Evolutionary conservation across 2,329 filamentous ascomycete species (phyloP).

Genomic region (Cryphonectria parasitica): DNA sequence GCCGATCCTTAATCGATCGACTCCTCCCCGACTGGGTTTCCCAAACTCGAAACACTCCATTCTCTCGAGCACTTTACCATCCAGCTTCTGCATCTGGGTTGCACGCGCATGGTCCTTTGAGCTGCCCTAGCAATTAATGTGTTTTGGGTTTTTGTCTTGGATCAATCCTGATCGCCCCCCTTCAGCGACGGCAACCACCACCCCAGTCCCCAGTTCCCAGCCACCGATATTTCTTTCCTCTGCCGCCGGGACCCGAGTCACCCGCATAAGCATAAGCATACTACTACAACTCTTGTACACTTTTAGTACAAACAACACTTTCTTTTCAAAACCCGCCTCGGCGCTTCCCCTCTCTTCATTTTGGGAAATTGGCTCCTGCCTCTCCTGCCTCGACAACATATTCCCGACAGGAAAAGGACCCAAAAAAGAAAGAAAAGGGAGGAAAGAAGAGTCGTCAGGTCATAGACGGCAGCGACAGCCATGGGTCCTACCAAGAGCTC

Average conservation of each 20-base stretch:
- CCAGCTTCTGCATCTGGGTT: background rate
- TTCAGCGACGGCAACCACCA: background rate
- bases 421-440: background rate
- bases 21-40: background rate
- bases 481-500: conserved; percentile 49
- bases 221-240: conserved; percentile 12
- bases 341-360: conserved; percentile 1
- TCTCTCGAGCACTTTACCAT: background rate
- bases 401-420: background rate
- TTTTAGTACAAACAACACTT: background rate
- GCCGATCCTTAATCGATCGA: background rate
- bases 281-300: background rate
- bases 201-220: conserved; percentile 4
- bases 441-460: conserved; percentile 29
- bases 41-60: background rate
- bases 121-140: background rate
- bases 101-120: background rate
- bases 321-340: conserved; percentile 7
- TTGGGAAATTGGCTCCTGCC: conserved; percentile 8
- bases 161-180: conserved; percentile 10
- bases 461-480: conserved; percentile 46
- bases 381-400: conserved; percentile 9
- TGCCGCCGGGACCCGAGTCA: conserved; percentile 11
- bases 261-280: background rate
- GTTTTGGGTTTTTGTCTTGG: background rate